Evolutionary conservation across 139 green algal genomes (phyloP), one percentile per base, ranked within the genome.

Genomic region (Diplosphaera chodatii): DNA sequence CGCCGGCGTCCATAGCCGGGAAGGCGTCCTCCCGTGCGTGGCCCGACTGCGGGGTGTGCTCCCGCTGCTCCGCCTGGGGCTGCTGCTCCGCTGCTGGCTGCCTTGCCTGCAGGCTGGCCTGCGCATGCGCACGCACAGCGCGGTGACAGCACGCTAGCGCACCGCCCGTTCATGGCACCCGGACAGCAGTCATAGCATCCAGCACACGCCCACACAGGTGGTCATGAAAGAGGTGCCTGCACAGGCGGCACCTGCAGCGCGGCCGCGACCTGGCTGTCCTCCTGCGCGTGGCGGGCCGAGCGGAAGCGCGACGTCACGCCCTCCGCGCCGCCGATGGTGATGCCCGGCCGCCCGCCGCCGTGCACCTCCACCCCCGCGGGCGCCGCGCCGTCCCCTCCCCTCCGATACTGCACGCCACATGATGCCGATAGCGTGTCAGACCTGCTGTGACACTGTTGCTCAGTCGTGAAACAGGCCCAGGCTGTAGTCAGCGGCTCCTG

Each of bases 11-110:
- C 32, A 92, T 71, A 0, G 85, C 82, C 2, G 90, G 90, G 63
- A 94, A 96, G 73, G 94, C 78, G 34, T 23, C 48, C 48, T 59
- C 16, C 13, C 48, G 16, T 3, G 48, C 13, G 48, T 59, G 48
- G 13, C 3, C n/a, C n/a, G n/a, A n/a, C n/a, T n/a, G n/a, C n/a
- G n/a, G 18, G 16, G 48, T 23, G 13, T 59, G 48, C 48, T 59
- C 37, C 37, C 66, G 32, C 56, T 41, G 40, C 37, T 48, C 32
- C 55, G 37, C 63, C 25, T 32, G 21, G n/a, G n/a, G n/a, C 32
- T 71, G 59, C 37, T 69, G 56, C 15, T 33, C 27, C 15, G 62
- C 34, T 4, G n/a, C 40, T 29, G 34, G 64, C 56, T 21, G 73
- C 68, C 29, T 62, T 40, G 21, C n/a, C n/a, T 88, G 76, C 64